Base-by-base conservation (phyloP, 495 filamentous ascomycete genomes). In the Talaromyces thailandensis region DNA sequence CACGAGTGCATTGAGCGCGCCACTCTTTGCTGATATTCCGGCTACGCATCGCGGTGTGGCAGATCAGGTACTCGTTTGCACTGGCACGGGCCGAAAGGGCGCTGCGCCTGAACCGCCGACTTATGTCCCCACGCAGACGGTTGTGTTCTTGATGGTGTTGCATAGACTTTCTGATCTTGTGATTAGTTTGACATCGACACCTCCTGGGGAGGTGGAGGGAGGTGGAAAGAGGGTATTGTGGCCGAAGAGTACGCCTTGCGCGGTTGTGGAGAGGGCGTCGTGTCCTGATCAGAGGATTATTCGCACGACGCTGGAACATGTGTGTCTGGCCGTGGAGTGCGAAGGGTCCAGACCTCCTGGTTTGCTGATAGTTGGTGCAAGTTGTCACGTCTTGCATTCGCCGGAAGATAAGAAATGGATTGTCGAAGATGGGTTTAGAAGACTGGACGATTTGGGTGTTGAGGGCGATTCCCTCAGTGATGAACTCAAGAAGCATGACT, bases 281-380 rank as follows among this genome's bases (percentile, higher is more conserved):
- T 98, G 94, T 71, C 86, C 91, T 0, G 94, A 98, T 71, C 95
- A 98, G 78, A 79, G 94, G 24, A 91, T 98, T 32, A 91, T 98
- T 40, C 80, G 94, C 57, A 91, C 91, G 2, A 96, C 91, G 4
- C 69, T 98, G 37, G 82, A 87, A 64, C 81, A 88, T 68, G 89
- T 97, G 6, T 87, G 80, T 40, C 79, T 84, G 56, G 94, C 94
- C 1, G 86, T 98, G 62, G 93, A 97, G 72, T 88, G 90, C 63
- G 90, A 93, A 65, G 94, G 94, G 0, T 91, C 87, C 58, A 80
- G 95, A 40, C 94, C 94, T 35, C 94, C 95, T 0, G 94, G 94
- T 4, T 72, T 98, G 69, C 73, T 98, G 56, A 90, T 98, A n/a
- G 84, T 96, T 7, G 94, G 94, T 0, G 79, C 82, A 57, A 88